A percentile compares a stretch with the other conserved stretches of the same genome.
Evolutionary conservation across 805 yeast genomes (phyloP).

Genomic region (Danielozyma ontarioensis): DNA sequence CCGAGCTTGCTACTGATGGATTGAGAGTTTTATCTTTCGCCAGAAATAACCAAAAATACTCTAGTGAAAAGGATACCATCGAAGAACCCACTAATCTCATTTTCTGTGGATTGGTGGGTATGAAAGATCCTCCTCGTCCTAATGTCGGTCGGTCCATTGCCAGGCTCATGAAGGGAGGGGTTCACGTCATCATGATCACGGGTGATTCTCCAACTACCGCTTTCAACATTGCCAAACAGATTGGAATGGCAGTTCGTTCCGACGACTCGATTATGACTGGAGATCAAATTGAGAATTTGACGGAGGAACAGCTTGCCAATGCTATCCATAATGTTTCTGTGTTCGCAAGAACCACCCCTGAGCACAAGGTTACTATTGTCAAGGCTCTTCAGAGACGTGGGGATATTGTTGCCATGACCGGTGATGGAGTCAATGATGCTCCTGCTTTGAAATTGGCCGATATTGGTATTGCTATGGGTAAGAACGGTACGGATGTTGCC

Average conservation of each 20-base stretch:
- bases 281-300: conserved; percentile 69
- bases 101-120: conserved; percentile 85
- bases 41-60: conserved; percentile 35
- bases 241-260: conserved; percentile 78
- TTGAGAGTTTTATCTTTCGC: conserved; percentile 84
- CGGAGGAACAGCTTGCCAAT: conserved; percentile 65
- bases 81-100: conserved; percentile 52
- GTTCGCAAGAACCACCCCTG: conserved; percentile 94
- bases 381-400: conserved; percentile 87
- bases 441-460: conserved; percentile 97
- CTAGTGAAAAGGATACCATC: conserved; percentile 18
- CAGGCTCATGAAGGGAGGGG: conserved; percentile 83
- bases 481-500: conserved; percentile 96
- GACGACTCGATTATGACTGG: conserved; percentile 77
- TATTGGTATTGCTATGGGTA: conserved; percentile 92
- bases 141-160: conserved; percentile 74
- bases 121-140: conserved; percentile 97
- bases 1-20: conserved; percentile 72
- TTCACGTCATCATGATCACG: conserved; percentile 96
- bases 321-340: conserved; percentile 80
- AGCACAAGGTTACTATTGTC: conserved; percentile 86
- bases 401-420: conserved; percentile 98
- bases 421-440: conserved; percentile 98
- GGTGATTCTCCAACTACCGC: conserved; percentile 93
- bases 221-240: conserved; percentile 74